These are phyloP conservation scores for Desmodesmus armatus DNA, from an alignment of 139 green algal species.

Conservation along the genomic window DNA sequence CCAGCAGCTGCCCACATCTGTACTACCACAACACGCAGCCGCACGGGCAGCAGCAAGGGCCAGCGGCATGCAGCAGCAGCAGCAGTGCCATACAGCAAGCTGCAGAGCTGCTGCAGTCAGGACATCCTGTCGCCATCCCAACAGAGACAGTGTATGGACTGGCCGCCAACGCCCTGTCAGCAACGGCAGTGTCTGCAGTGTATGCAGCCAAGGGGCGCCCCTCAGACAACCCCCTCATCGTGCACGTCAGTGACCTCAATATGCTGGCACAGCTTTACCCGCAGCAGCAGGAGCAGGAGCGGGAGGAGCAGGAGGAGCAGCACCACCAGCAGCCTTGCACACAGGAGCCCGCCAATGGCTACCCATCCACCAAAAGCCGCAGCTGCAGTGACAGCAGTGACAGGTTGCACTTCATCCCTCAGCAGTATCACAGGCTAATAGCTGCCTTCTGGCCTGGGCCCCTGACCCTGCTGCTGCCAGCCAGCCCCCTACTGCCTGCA, in stretches of 20 bases:
- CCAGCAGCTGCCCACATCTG: slow-evolving; percentile 1
- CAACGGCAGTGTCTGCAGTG: slow-evolving; percentile 52
- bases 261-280: slow-evolving; percentile 67
- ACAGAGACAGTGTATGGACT: slow-evolving; percentile 77
- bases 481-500: slow-evolving; percentile 51
- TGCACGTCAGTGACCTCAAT: slow-evolving; percentile 63
- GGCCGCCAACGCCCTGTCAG: slow-evolving; percentile 56
- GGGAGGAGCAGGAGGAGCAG: neutral
- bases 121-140: slow-evolving; percentile 56
- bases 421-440: slow-evolving; percentile 44
- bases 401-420: slow-evolving; percentile 32
- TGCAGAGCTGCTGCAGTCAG: slow-evolving; percentile 14
- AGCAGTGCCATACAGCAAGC: slow-evolving; percentile 37
- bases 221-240: slow-evolving; percentile 75
- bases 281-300: neutral
- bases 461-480: slow-evolving; percentile 66
- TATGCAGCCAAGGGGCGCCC: slow-evolving; percentile 67
- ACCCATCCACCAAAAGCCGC: neutral
- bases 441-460: slow-evolving; percentile 67
- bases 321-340: neutral
- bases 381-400: neutral
- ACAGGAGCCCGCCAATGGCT: too few relatives aligned
- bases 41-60: neutral
- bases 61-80: neutral
- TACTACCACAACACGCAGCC: neutral